Percentiles rank a stretch among this genome's conserved stretches.
Conservation (phyloP, 2,329 filamentous ascomycete species). For the Neopestalotiopsis rosae region DNA sequence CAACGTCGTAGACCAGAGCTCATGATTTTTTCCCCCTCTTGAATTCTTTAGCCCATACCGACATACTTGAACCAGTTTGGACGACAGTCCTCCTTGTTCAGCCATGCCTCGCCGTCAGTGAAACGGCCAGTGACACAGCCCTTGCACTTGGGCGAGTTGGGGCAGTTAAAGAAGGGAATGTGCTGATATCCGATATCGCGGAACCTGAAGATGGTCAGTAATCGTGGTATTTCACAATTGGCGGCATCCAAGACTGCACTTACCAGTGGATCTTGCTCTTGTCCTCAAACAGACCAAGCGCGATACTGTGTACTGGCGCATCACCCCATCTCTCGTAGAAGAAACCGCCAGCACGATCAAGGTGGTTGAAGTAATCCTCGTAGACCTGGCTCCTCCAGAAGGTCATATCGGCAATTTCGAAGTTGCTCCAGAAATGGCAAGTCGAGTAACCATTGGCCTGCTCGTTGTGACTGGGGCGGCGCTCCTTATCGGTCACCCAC, state of each 20-base stretch:
- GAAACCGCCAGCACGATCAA: constrained; percentile 93
- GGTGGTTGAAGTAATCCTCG: constrained; percentile 94
- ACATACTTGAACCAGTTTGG: constrained; percentile 98
- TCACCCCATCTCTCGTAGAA: constrained; percentile 99
- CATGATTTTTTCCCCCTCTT: background rate
- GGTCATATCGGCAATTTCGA: constrained; percentile 91
- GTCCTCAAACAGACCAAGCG: constrained; percentile 90
- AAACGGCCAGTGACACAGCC: constrained; percentile 87
- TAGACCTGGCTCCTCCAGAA: constrained; percentile 93
- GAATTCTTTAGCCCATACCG: constrained; percentile 68
- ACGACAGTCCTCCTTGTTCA: constrained; percentile 90
- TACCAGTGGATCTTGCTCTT: constrained; percentile 91
- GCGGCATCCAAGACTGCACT: constrained; percentile 35
- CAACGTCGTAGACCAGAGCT: constrained; percentile 21
- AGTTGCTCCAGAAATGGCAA: constrained; percentile 99
- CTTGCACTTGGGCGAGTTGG: constrained; percentile 91
- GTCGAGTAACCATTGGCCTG: constrained; percentile 94
- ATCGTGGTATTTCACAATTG: background rate
- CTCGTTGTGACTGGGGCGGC: constrained; percentile 78
- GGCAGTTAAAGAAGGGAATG: constrained; percentile 98
- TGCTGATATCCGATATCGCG: constrained; percentile 99
- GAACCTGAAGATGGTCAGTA: constrained; percentile 70
- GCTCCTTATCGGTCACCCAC: constrained; percentile 82
- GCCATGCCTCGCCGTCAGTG: constrained; percentile 84
- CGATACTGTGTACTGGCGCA: constrained; percentile 95